Evolutionary conservation across 2,329 filamentous ascomycete genomes (phyloP).

Genomic region (Pseudogymnoascus sp.): DNA sequence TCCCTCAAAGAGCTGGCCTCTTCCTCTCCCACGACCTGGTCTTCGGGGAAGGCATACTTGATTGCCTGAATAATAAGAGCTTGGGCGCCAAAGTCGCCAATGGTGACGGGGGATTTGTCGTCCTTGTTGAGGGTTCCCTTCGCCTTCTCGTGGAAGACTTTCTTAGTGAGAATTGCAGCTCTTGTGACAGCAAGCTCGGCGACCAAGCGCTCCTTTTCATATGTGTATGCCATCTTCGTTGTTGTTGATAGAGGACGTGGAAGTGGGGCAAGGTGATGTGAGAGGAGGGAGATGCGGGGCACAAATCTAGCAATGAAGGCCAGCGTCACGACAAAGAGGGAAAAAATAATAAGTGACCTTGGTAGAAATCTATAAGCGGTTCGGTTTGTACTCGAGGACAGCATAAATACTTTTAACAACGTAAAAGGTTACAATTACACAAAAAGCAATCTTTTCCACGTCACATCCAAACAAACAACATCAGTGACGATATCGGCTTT

Average conservation of each 20-base stretch:
- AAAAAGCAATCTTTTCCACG: not conserved
- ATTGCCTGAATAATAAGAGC: slow-evolving; percentile 90
- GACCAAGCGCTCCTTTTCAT: slow-evolving; percentile 70
- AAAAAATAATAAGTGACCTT: slow-evolving; percentile 18
- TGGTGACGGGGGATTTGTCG: slow-evolving; percentile 93
- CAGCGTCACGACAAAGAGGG: slow-evolving; percentile 23
- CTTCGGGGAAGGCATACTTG: slow-evolving; percentile 77
- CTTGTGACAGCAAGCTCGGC: slow-evolving; percentile 86
- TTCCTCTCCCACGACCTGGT: slow-evolving; percentile 92
- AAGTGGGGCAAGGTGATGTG: slow-evolving; percentile 21
- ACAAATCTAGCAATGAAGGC: slow-evolving; percentile 22
- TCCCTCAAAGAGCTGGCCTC: slow-evolving; percentile 73
- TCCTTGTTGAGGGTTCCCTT: slow-evolving; percentile 93
- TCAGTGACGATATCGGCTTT: not conserved
- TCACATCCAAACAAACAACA: slow-evolving; percentile 1
- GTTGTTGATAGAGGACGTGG: slow-evolving; percentile 15
- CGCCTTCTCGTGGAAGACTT: slow-evolving; percentile 76
- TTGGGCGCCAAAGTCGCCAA: slow-evolving; percentile 96
- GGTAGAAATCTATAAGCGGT: slow-evolving; percentile 8
- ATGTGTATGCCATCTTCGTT: slow-evolving; percentile 35
- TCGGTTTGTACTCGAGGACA: not conserved
- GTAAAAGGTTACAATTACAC: not conserved
- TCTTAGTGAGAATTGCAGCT: slow-evolving; percentile 65
- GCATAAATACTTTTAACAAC: not conserved
- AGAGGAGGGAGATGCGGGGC: slow-evolving; percentile 24